Conservation (phyloP, 805 yeast genomes). For the Deakozyma indianensis region DNA sequence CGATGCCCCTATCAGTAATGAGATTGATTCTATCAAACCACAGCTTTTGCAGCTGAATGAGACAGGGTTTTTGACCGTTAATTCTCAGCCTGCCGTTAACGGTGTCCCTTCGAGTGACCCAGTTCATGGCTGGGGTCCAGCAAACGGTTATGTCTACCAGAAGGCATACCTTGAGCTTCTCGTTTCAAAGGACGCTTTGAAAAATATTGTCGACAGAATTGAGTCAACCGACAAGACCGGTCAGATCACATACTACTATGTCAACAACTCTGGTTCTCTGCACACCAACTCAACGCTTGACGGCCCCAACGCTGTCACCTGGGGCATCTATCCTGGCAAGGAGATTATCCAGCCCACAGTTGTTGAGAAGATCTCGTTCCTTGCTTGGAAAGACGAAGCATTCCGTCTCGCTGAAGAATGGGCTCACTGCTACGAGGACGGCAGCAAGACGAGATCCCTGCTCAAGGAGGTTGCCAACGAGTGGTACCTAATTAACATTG, state of each 20-base stretch:
- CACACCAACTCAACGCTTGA: conserved; percentile 57
- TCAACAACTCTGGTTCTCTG: conserved; percentile 41
- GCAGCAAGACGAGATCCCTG: conserved; percentile 25
- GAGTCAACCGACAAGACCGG: conserved; percentile 24
- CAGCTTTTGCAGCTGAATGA: conserved; percentile 50
- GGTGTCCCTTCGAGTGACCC: conserved; percentile 60
- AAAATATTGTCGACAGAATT: conserved; percentile 34
- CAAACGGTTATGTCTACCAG: conserved; percentile 83
- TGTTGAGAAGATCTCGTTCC: conserved; percentile 79
- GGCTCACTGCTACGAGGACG: conserved; percentile 27
- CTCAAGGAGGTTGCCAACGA: conserved; percentile 35
- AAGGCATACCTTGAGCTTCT: conserved; percentile 85
- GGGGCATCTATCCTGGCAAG: conserved; percentile 97
- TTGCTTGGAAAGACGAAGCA: conserved; percentile 97
- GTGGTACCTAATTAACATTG: conserved; percentile 72
- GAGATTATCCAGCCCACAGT: conserved; percentile 93
- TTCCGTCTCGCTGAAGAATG: conserved; percentile 73
- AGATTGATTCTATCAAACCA: conserved; percentile 46
- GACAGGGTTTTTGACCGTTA: conserved; percentile 63
- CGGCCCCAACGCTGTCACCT: conserved; percentile 87
- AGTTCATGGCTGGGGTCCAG: conserved; percentile 90
- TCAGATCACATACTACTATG: conserved; percentile 65
- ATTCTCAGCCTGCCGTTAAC: conserved; percentile 88
- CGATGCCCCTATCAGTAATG: conserved; percentile 75
- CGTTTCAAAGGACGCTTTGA: conserved; percentile 42